Evolutionary conservation across 108 stramenopile species (phyloP), one percentile per base, ranked within the genome.

Genomic region (Pseudonitzschia pungens): DNA sequence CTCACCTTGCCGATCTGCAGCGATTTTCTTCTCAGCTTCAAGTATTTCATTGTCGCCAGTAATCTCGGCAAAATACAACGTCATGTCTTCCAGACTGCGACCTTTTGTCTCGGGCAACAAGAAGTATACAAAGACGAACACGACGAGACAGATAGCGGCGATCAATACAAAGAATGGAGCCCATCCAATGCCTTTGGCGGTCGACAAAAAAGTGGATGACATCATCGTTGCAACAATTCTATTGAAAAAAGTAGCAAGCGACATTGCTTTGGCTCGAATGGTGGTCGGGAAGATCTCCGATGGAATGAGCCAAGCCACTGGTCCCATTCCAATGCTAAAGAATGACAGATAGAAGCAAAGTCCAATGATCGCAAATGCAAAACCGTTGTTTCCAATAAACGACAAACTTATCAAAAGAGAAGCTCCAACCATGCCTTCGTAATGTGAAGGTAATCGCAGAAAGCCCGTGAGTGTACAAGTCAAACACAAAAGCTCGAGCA

Each of bases 191-290:
- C 62, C 66, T 42, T 83, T 80, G n/a, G 85, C 86, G 14, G 81
- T 80, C 9, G 96, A 85, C 11, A 96, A 74, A 60, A 92, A 92
- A 7, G 96, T 92, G 44, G 87, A 87, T 12, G 92, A 68, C 82
- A 96, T 86, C 51, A 92, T 24, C 0, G 92, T 92, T 11, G 92
- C 92, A 20, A 86, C 88, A 18, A 80, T 79, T 42, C 96, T 85
- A 75, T 96, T 96, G 63, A 80, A 74, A 51, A 93, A 84, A 0
- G 93, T 90, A 14, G 93, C 89, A 15, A 96, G 56, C 54, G 86
- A 82, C 90, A 96, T 92, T 15, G 90, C 96, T 76, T 93, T 94
- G 28, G 92, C 92, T 12, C 96, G 89, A 62, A 94, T 91, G 43
- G 76, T 79, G 36, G 82, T 93, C 53, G 84, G 64, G 72, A 96